Percentiles rank a stretch among this genome's conserved stretches.
Evolutionary conservation across 2,329 filamentous ascomycete species (phyloP).

Genomic region (Clonostachys chloroleuca): DNA sequence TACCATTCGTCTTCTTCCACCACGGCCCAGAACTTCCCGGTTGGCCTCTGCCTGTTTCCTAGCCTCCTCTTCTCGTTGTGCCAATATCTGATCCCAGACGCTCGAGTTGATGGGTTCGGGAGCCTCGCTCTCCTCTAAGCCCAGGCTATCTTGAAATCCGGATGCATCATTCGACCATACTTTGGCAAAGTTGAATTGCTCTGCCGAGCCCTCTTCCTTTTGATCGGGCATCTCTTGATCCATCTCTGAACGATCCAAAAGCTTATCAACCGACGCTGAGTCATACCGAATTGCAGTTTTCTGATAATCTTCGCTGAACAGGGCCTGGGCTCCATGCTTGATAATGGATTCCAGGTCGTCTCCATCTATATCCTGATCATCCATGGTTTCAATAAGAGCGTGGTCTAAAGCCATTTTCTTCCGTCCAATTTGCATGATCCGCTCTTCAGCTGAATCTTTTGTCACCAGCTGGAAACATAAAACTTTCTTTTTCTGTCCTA

Average conservation of each 20-base stretch:
- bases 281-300: conserved; percentile 80
- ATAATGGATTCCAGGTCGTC: conserved; percentile 85
- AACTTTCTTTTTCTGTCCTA: conserved; percentile 94
- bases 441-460: conserved; percentile 83
- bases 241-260: conserved; percentile 81
- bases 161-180: conserved; percentile 86
- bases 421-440: conserved; percentile 91
- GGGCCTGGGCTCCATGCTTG: conserved; percentile 77
- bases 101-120: conserved; percentile 55
- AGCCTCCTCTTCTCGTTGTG: conserved; percentile 75
- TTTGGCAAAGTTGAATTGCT: conserved; percentile 85
- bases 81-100: conserved; percentile 88
- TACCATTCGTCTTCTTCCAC: conserved; percentile 63
- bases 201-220: conserved; percentile 55
- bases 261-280: conserved; percentile 73
- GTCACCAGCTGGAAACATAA: conserved; percentile 95
- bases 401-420: conserved; percentile 97
- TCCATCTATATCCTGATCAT: conserved; percentile 72
- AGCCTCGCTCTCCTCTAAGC: conserved; percentile 45
- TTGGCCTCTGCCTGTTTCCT: conserved; percentile 64
- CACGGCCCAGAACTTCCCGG: conserved; percentile 76
- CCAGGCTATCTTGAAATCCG: conserved; percentile 58
- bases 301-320: conserved; percentile 73
- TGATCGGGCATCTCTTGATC: conserved; percentile 62
- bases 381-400: conserved; percentile 88